phyloP scores from a whole-genome alignment of 495 filamentous ascomycete genomes.

The Lentithecium fluviatile region DNA sequence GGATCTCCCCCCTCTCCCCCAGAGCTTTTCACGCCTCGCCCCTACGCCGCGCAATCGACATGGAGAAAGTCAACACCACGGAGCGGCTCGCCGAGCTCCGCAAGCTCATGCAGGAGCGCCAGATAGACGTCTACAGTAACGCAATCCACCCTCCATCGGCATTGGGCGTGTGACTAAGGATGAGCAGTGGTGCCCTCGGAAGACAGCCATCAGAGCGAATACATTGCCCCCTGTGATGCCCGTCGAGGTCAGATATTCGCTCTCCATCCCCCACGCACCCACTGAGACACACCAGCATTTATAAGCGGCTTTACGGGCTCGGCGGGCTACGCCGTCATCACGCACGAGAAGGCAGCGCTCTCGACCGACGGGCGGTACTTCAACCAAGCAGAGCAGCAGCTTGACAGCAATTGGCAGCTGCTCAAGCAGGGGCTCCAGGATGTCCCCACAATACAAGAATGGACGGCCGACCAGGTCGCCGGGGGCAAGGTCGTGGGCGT shows the following conservation, averaged over 20 bases:
- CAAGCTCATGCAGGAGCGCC: constrained; percentile 81
- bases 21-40: constrained; percentile 28
- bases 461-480: constrained; percentile 80
- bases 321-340: constrained; percentile 88
- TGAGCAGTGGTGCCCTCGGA: constrained; percentile 86
- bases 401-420: constrained; percentile 88
- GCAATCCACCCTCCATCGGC: constrained; percentile 13
- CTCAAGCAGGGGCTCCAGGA: constrained; percentile 91
- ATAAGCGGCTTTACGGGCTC: constrained; percentile 96
- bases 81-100: constrained; percentile 73
- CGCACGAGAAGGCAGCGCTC: constrained; percentile 79
- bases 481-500: constrained; percentile 87
- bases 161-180: not conserved
- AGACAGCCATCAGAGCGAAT: constrained; percentile 97
- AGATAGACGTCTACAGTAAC: constrained; percentile 91
- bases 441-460: constrained; percentile 97
- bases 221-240: constrained; percentile 90
- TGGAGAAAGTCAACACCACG: constrained; percentile 79
- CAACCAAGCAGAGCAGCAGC: constrained; percentile 91
- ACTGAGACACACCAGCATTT: constrained; percentile 56
- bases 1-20: not conserved
- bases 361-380: constrained; percentile 98
- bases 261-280: not conserved
- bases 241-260: constrained; percentile 63
- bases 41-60: constrained; percentile 54